Evolutionary conservation across 1,284 basidiomycete species (phyloP).

Genomic region (Schizopora paradoxa): DNA sequence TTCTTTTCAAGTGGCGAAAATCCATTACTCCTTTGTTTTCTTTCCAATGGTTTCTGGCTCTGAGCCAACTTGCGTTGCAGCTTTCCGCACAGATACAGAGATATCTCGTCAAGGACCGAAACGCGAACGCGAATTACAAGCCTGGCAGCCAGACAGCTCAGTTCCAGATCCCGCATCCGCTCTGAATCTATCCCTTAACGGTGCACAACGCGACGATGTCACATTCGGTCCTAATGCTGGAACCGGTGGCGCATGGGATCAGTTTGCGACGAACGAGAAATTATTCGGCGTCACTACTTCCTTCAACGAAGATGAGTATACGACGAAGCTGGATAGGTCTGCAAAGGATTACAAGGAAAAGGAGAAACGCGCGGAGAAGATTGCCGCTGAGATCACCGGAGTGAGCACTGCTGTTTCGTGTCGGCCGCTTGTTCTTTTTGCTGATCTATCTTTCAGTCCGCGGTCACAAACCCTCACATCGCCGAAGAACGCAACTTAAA

Average conservation of each 20-base stretch:
- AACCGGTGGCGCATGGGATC: slow-evolving; percentile 72
- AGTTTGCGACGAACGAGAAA: slow-evolving; percentile 92
- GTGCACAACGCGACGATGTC: slow-evolving; percentile 39
- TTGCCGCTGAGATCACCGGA: slow-evolving; percentile 88
- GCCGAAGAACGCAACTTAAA: slow-evolving; percentile 83
- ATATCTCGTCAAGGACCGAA: slow-evolving; percentile 60
- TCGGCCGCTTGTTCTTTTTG: slow-evolving; percentile 8
- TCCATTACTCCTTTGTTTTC: no score
- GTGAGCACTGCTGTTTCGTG: slow-evolving; percentile 39
- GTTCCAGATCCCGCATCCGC: slow-evolving; percentile 4
- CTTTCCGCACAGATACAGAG: slow-evolving; percentile 86
- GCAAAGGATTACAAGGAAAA: slow-evolving; percentile 85
- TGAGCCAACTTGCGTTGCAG: no score
- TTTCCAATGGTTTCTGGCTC: no score
- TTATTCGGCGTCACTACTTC: slow-evolving; percentile 89
- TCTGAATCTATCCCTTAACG: slow-evolving; percentile 21
- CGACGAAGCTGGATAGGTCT: slow-evolving; percentile 86
- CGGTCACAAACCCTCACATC: slow-evolving; percentile 77
- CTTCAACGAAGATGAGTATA: slow-evolving; percentile 94
- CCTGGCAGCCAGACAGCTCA: slow-evolving; percentile 54
- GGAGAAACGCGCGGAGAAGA: slow-evolving; percentile 81
- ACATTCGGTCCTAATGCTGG: slow-evolving; percentile 58
- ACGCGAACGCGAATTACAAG: slow-evolving; percentile 78
- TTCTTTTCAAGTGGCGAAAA: no score
- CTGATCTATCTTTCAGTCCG: slow-evolving; percentile 42